Base-by-base conservation (phyloP, 257 asterid genomes). In the Henckelia pumila region DNA sequence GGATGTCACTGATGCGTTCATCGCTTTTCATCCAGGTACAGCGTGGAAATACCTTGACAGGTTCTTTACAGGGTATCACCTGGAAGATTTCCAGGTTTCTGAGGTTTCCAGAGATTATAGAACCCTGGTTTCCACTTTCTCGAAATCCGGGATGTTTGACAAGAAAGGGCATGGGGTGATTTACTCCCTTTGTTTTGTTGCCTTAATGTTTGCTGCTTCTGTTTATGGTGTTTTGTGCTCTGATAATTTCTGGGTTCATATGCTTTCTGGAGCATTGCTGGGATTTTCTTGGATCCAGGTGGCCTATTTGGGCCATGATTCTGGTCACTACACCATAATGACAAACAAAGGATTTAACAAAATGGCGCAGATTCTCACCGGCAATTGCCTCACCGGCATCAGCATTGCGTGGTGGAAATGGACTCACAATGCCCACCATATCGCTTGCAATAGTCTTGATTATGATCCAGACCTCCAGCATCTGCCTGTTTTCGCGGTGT, bases 331-430 rank as follows among this genome's bases (percentile, higher is more conserved):
- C 40, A 71, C 71, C 67, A 89, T 92, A 0, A 92, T 92, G 98
- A 20, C 77, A 8, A 78, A 63, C 5, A 70, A 63, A 0, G 81
- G 85, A 1, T 81, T 23, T 59, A 92, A 92, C 66, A 85, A 81
- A 67, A 6, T 86, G 0, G 85, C 83, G 0, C 98, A 92, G 76
- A 82, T 89, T 24, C 66, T 87, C 9, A 67, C 96, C 0, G 98
- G 98, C 0, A 92, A 92, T 73, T 92, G 97, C 21, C 77, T 92
- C 9, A 89, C 96, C 3, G 98, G 98, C 1, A 92, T 92, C 67
- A 92, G 98, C 78, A 92, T 92, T 57, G 98, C 95, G 4, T 92
- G 98, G 98, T 92, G 98, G 98, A 92, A 89, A 47, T 92, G 96
- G 98, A 92, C 96, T 0, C 98, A 92, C 66, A 92, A 92, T 35